phyloP scores from a whole-genome alignment of 73 alveolate species.

The Tetrahymena elliotti region DNA sequence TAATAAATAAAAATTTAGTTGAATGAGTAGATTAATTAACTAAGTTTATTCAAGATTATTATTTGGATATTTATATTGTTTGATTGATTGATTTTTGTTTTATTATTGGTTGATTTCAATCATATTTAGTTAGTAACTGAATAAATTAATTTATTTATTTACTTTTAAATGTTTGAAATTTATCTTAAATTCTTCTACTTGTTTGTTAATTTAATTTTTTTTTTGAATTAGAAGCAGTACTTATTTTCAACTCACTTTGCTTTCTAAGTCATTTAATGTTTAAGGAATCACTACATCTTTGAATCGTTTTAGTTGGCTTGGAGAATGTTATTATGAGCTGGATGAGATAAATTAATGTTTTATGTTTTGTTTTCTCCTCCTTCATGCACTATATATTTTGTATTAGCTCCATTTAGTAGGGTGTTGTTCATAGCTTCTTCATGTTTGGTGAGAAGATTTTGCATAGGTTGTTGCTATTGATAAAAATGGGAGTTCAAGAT shows the following conservation, averaged over 20 bases:
- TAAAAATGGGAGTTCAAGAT: neutral
- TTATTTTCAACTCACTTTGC: neutral
- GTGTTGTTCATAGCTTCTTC: neutral
- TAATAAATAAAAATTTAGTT: neutral
- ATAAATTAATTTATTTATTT: too few species aligned
- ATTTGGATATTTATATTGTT: too few species aligned
- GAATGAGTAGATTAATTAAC: neutral
- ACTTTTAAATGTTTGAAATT: neutral
- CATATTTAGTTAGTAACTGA: neutral
- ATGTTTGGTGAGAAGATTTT: neutral
- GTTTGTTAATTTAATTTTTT: neutral
- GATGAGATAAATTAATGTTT: neutral
- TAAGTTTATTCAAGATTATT: neutral
- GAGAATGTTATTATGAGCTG: neutral
- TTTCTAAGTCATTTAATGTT: neutral
- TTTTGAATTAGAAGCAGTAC: neutral
- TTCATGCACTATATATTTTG: neutral
- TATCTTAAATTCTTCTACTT: too few species aligned
- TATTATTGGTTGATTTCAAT: neutral
- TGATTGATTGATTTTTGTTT: too few species aligned
- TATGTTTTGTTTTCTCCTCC: neutral
- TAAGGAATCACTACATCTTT: neutral
- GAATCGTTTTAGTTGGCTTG: neutral
- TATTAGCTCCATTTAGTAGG: neutral
- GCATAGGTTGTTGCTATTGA: neutral